Conservation (phyloP, 176 grass and related monocot species). For the Musa itinerans region DNA sequence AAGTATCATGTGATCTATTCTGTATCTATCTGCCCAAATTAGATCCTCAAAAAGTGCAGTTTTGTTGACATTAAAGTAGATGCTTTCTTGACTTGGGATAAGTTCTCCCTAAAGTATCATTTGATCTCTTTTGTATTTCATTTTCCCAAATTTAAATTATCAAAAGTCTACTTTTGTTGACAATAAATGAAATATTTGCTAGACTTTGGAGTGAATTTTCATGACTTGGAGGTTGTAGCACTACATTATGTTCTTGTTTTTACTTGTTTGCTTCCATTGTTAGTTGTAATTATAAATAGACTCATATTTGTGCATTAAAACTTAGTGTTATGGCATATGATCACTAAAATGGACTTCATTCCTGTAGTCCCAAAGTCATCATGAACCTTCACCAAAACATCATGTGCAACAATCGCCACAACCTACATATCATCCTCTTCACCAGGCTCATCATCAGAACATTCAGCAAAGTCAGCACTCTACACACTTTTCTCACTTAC, state of each 20-base stretch:
- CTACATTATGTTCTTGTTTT: background rate
- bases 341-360: background rate
- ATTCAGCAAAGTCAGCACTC: slow-evolving; percentile 54
- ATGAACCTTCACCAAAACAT: slow-evolving; percentile 35
- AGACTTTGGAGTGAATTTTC: no score
- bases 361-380: slow-evolving; percentile 56
- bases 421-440: slow-evolving; percentile 44
- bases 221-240: no score
- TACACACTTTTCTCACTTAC: slow-evolving; percentile 38
- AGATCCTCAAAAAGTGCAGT: no score
- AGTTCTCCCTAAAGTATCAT: no score
- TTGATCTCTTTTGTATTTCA: no score
- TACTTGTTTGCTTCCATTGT: background rate
- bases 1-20: no score
- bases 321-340: background rate
- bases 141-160: no score
- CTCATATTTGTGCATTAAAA: background rate
- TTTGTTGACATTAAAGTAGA: no score
- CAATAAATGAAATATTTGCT: no score
- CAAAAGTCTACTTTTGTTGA: no score
- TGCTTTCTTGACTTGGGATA: no score
- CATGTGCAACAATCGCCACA: slow-evolving; percentile 42
- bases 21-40: no score
- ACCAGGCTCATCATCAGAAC: slow-evolving; percentile 48
- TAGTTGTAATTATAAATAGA: background rate